phyloP scores from a whole-genome alignment of 805 yeast species.

The Candida insectorum region DNA sequence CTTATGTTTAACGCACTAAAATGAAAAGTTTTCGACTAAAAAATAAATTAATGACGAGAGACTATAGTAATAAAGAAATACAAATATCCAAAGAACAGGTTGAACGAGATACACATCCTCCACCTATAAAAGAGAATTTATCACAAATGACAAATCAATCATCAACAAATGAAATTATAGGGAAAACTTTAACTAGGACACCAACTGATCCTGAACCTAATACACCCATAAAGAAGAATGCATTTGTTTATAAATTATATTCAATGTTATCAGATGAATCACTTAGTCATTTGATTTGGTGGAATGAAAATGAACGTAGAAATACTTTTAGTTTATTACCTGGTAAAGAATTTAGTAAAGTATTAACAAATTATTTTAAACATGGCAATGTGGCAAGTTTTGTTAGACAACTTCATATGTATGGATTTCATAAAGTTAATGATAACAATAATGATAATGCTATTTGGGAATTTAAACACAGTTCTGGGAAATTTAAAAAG shows the following conservation, averaged over 20 bases:
- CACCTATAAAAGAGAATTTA: too few relatives aligned
- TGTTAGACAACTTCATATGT: constrained; percentile 94
- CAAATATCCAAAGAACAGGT: too few relatives aligned
- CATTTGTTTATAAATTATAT: constrained; percentile 52
- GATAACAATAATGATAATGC: constrained; percentile 23
- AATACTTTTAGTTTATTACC: constrained; percentile 65
- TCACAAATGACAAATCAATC: too few relatives aligned
- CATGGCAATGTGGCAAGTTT: constrained; percentile 93
- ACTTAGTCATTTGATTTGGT: constrained; percentile 38
- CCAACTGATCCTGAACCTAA: too few relatives aligned
- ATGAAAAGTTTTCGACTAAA: too few relatives aligned
- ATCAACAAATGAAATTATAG: too few relatives aligned
- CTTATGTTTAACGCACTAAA: too few relatives aligned
- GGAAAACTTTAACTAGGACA: too few relatives aligned
- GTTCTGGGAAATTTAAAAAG: constrained; percentile 46
- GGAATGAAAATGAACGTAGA: constrained; percentile 39
- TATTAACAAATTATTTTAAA: constrained; percentile 75
- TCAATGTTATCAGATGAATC: constrained; percentile 36
- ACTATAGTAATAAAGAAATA: too few relatives aligned
- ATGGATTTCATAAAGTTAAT: constrained; percentile 85
- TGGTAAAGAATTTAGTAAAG: constrained; percentile 57
- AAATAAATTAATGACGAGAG: too few relatives aligned
- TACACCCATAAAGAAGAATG: constrained; percentile 47
- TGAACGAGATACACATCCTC: too few relatives aligned
- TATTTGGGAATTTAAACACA: constrained; percentile 57